phyloP scores from a whole-genome alignment of 768 basidiomycete species.

The Leucosporidium yakuticum region DNA sequence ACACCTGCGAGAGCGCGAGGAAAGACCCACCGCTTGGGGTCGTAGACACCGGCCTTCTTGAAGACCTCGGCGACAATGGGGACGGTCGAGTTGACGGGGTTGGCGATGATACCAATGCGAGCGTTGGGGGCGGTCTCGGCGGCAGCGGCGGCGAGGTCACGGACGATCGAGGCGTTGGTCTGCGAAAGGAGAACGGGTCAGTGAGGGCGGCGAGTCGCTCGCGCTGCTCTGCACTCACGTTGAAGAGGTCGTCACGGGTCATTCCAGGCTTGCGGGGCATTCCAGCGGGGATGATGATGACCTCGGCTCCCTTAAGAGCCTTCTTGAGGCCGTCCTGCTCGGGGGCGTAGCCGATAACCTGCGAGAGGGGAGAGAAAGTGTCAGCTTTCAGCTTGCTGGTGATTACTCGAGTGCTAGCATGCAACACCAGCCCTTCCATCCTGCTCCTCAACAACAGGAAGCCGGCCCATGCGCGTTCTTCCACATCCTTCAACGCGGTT shows the following conservation, averaged over 20 bases:
- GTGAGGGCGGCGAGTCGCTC: background rate
- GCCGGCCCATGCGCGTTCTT: too few relatives aligned
- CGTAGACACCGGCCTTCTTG: conserved; percentile 84
- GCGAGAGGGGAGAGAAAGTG: conserved; percentile 9
- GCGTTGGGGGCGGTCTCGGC: conserved; percentile 80
- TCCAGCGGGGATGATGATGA: conserved; percentile 97
- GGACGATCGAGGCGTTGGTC: conserved; percentile 97
- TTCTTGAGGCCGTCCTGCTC: conserved; percentile 75
- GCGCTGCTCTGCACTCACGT: conserved; percentile 56
- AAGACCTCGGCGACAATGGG: conserved; percentile 92
- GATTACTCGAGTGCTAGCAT: too few relatives aligned
- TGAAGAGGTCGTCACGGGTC: conserved; percentile 90
- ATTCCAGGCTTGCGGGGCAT: conserved; percentile 83
- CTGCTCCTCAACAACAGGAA: too few relatives aligned
- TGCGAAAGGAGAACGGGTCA: conserved; percentile 41
- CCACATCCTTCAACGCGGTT: too few relatives aligned
- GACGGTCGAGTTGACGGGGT: conserved; percentile 99
- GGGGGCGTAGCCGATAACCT: conserved; percentile 35
- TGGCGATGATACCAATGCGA: conserved; percentile 91
- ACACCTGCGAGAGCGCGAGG: background rate
- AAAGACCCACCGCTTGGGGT: conserved; percentile 75
- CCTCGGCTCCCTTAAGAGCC: conserved; percentile 81
- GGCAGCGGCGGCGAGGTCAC: conserved; percentile 83
- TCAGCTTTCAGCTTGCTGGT: conserved; percentile 6
- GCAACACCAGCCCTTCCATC: too few relatives aligned